phyloP scores from a whole-genome alignment of 2,329 filamentous ascomycete species.

The Pestalotiopsis sp. region DNA sequence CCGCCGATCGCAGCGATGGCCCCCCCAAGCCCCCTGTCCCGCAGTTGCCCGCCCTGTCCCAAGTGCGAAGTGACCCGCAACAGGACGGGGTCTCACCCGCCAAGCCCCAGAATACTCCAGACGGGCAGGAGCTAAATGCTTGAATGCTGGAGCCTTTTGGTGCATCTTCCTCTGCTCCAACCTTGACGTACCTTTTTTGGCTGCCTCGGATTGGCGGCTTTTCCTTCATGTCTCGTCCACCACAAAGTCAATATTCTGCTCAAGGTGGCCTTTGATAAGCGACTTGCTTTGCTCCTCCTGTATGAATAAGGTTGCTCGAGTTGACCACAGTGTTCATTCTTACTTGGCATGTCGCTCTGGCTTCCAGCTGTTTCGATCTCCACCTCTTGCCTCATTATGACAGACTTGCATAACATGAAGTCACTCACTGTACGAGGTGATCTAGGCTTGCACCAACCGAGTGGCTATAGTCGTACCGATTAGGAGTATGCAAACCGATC shows the following conservation, averaged over 20 bases:
- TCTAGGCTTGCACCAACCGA: no score
- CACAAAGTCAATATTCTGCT: not conserved
- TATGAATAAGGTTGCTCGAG: not conserved
- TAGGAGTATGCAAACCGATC: not conserved
- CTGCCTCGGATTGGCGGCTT: not conserved
- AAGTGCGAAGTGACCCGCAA: not conserved
- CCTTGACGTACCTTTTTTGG: not conserved
- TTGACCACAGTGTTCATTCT: no score
- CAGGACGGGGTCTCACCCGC: not conserved
- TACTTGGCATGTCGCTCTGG: no score
- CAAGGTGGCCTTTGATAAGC: not conserved
- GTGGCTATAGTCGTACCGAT: not conserved
- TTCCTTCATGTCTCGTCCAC: not conserved
- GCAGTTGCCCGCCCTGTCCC: not conserved
- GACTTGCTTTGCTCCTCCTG: not conserved
- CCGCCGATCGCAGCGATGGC: constrained; percentile 2
- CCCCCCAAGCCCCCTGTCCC: not conserved
- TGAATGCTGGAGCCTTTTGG: not conserved
- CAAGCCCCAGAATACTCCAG: constrained; percentile 6
- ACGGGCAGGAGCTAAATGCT: constrained; percentile 2
- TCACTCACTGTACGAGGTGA: no score
- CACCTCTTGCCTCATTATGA: no score
- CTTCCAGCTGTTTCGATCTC: no score
- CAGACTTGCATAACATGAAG: no score
- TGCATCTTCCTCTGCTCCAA: not conserved